Percentiles rank a stretch among this genome's conserved stretches.
Conservation (phyloP, 805 yeast genomes). For the Dipodascus albidus region DNA sequence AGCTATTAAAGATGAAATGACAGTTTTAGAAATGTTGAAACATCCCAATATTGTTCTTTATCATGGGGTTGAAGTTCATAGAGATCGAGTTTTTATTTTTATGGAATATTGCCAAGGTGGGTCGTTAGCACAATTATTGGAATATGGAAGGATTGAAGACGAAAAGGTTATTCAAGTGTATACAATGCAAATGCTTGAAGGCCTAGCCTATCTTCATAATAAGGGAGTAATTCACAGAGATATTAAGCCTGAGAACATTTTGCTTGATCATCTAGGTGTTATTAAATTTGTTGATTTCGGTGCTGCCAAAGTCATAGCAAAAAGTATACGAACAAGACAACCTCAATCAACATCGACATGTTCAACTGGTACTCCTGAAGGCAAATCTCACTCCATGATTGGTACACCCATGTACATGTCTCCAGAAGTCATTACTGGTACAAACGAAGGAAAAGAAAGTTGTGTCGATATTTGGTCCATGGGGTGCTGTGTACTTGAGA, state of each 20-base stretch:
- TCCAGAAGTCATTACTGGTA: conserved; percentile 88
- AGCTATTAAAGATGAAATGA: conserved; percentile 90
- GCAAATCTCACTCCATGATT: conserved; percentile 42
- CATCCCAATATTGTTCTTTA: conserved; percentile 97
- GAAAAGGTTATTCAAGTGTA: conserved; percentile 87
- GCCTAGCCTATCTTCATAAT: conserved; percentile 86
- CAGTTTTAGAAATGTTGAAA: conserved; percentile 84
- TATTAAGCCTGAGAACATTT: conserved; percentile 88
- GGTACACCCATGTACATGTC: conserved; percentile 99
- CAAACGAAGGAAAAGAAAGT: conserved; percentile 46
- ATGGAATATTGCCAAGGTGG: conserved; percentile 99
- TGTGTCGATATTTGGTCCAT: conserved; percentile 89
- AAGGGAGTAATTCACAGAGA: conserved; percentile 95
- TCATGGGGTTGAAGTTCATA: conserved; percentile 93
- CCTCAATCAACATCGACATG: conserved; percentile 2
- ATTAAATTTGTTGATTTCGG: conserved; percentile 96
- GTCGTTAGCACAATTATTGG: conserved; percentile 71
- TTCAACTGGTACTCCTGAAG: conserved; percentile 10
- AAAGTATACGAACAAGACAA: conserved; percentile 20
- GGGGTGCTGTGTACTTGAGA: conserved; percentile 91
- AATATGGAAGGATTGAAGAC: conserved; percentile 91
- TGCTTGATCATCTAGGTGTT: conserved; percentile 83
- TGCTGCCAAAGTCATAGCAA: conserved; percentile 74
- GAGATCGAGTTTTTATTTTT: conserved; percentile 88
- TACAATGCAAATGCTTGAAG: conserved; percentile 87